Evolutionary conservation across 495 filamentous ascomycete genomes (phyloP).

Genomic region (Tuber indicum): DNA sequence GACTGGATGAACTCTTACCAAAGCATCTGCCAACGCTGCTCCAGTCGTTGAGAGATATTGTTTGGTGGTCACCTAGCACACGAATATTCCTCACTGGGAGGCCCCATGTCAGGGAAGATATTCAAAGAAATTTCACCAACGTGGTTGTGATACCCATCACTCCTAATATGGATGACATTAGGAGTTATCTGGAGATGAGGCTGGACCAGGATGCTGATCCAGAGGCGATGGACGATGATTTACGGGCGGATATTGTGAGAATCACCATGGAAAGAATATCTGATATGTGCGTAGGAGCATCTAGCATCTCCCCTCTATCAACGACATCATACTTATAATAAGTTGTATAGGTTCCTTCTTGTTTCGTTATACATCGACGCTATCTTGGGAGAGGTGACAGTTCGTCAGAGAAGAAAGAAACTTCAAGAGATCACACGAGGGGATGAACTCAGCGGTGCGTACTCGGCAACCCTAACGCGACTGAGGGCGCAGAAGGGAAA

Average conservation of each 20-base stretch:
- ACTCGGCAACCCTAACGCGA: too few relatives aligned
- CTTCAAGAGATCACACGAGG: too few relatives aligned
- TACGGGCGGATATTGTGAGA: not conserved
- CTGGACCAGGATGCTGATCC: not conserved
- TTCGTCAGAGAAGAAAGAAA: too few relatives aligned
- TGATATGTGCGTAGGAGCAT: not conserved
- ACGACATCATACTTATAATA: not conserved
- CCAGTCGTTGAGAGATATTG: not conserved
- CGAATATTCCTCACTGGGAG: not conserved
- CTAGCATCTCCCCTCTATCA: not conserved
- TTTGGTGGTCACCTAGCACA: not conserved
- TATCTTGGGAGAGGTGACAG: not conserved
- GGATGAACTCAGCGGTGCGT: too few relatives aligned
- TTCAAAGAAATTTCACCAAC: not conserved
- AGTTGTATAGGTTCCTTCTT: not conserved
- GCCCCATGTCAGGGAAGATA: not conserved
- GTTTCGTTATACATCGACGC: not conserved
- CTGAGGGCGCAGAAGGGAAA: too few relatives aligned
- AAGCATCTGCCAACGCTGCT: not conserved
- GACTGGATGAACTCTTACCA: not conserved
- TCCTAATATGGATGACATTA: not conserved
- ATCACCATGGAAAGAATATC: not conserved
- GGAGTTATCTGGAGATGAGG: not conserved
- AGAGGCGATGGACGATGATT: not conserved
- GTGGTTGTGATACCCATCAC: not conserved